Evolutionary conservation across 108 stramenopile species (phyloP).

Genomic region (Cylindrotheca closterium): DNA sequence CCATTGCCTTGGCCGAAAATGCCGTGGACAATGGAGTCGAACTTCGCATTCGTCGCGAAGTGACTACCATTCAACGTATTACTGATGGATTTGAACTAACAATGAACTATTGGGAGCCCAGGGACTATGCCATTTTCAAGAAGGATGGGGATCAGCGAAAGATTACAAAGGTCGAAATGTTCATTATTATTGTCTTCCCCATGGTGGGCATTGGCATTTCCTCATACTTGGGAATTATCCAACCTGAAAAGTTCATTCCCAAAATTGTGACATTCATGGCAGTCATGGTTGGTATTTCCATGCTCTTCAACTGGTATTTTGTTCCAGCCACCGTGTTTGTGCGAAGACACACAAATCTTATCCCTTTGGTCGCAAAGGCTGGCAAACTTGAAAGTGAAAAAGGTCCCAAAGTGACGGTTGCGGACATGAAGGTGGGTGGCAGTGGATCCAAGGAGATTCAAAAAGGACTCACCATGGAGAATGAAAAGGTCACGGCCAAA

Average conservation of each 20-base stretch:
- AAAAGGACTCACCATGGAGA: constrained; percentile 52
- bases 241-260: neutral
- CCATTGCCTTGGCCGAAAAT: constrained; percentile 81
- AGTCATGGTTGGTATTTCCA: neutral
- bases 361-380: constrained; percentile 50
- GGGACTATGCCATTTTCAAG: constrained; percentile 31
- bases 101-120: constrained; percentile 70
- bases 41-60: constrained; percentile 71
- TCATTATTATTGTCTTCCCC: neutral
- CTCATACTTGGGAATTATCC: neutral
- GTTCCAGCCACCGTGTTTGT: constrained; percentile 1
- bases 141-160: constrained; percentile 5
- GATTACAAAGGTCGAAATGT: neutral
- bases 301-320: constrained; percentile 12
- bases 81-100: constrained; percentile 33
- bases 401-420: constrained; percentile 46
- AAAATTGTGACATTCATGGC: neutral
- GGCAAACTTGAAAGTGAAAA: constrained; percentile 43
- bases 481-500: constrained; percentile 51
- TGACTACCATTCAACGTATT: constrained; percentile 40
- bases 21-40: constrained; percentile 87
- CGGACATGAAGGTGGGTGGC: constrained; percentile 73
- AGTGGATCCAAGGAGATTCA: constrained; percentile 52
- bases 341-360: constrained; percentile 18
- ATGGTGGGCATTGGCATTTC: neutral